phyloP scores from a whole-genome alignment of 2,329 filamentous ascomycete genomes.

The Sporothrix inflata region DNA sequence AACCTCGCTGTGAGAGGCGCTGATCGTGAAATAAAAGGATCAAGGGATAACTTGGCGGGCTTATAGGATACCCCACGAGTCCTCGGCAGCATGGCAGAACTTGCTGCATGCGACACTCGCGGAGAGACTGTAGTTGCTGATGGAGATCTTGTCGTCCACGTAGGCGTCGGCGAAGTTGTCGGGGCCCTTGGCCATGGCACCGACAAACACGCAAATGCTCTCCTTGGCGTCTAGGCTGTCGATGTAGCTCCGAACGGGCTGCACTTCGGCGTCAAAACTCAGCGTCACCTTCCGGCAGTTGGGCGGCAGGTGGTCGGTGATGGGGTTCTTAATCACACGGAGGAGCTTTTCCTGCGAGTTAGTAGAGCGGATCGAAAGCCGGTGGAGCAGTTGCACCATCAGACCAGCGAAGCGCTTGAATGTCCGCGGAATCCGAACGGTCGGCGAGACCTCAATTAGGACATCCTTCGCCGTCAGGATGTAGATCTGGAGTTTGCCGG shows the following conservation, averaged over 20 bases:
- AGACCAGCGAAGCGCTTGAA: constrained; percentile 98
- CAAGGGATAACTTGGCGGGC: neutral
- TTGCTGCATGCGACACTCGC: constrained; percentile 99
- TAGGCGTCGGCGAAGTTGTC: constrained; percentile 94
- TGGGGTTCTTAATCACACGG: constrained; percentile 96
- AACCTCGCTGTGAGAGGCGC: too few species aligned
- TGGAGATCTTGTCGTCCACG: constrained; percentile 96
- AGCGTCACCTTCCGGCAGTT: constrained; percentile 98
- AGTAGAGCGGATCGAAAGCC: constrained; percentile 92
- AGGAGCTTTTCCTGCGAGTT: constrained; percentile 97
- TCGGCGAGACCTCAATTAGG: constrained; percentile 96
- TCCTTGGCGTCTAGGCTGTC: constrained; percentile 76
- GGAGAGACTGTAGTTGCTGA: constrained; percentile 96
- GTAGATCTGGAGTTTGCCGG: constrained; percentile 95
- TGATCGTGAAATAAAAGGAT: neutral
- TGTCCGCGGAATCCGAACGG: constrained; percentile 93
- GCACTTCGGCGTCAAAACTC: constrained; percentile 87
- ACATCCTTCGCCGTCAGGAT: constrained; percentile 98
- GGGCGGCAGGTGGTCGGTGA: constrained; percentile 92
- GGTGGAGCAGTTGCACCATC: constrained; percentile 97
- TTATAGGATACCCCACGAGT: constrained; percentile 91
- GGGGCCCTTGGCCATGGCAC: constrained; percentile 95
- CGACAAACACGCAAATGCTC: constrained; percentile 96
- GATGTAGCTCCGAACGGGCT: constrained; percentile 87
- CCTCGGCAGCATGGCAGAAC: constrained; percentile 97